Evolutionary conservation across 768 basidiomycete genomes (phyloP).

Genomic region (Tulasnella sp.): DNA sequence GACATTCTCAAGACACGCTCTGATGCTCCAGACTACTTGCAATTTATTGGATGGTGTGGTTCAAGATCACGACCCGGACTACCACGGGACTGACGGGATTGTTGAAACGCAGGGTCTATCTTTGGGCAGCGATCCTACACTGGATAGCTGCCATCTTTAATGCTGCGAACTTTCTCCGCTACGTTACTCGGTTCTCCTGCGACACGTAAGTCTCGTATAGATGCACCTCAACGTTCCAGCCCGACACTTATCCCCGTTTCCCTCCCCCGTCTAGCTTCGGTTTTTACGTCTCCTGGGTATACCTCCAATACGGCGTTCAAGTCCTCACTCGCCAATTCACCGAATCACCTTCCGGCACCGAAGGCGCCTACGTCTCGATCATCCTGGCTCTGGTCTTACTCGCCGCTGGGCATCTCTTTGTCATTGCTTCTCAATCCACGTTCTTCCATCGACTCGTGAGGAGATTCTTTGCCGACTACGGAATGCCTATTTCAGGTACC

Average conservation of each 20-base stretch:
- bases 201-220: slow-evolving; percentile 60
- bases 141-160: slow-evolving; percentile 81
- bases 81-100: neutral
- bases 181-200: slow-evolving; percentile 87
- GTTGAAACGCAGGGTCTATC: slow-evolving; percentile 56
- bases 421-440: slow-evolving; percentile 59
- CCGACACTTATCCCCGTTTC: too few relatives aligned
- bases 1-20: slow-evolving; percentile 63
- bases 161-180: slow-evolving; percentile 78
- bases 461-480: slow-evolving; percentile 81
- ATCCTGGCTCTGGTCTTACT: slow-evolving; percentile 81
- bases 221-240: too few relatives aligned
- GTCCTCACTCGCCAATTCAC: slow-evolving; percentile 74
- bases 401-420: slow-evolving; percentile 72
- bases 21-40: slow-evolving; percentile 73
- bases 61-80: neutral
- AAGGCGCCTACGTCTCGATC: slow-evolving; percentile 63
- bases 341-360: slow-evolving; percentile 39
- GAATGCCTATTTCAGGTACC: slow-evolving; percentile 74
- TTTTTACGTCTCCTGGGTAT: slow-evolving; percentile 90
- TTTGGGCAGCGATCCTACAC: slow-evolving; percentile 86
- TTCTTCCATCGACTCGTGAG: slow-evolving; percentile 77
- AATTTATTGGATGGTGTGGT: slow-evolving; percentile 77
- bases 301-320: slow-evolving; percentile 87
- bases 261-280: slow-evolving; percentile 55